Base-by-base conservation (phyloP, 306 rosid genomes). In the Mimosa pudica region DNA sequence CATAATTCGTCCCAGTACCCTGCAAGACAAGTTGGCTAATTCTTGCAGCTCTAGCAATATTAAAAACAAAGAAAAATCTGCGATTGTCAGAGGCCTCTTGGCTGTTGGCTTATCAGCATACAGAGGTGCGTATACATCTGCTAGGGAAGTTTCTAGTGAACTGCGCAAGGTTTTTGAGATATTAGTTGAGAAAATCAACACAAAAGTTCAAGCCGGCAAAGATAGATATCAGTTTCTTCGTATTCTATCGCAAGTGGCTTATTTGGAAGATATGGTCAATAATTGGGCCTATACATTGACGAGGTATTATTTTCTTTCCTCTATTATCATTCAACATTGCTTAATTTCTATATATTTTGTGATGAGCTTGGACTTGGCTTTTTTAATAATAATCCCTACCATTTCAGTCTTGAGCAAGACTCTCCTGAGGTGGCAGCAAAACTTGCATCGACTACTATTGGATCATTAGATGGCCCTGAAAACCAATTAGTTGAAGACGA, bases 21-120 rank as follows among this genome's bases (percentile, higher is more conserved):
- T 88, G 51, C 76, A 60, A 44, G 96, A 91, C 68, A 82, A 89
- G 81, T 88, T 57, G 70, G 77, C 63, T 67, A 83, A 83, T 77
- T 82, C 85, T 75, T 61, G 85, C 86, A 75, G 79, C 79, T 80
- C 88, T 60, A 84, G 85, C 71, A 81, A 84, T 78, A 47, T 79
- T 4, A 91, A 87, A 85, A 81, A 83, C 87, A 85, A 89, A 87
- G 96, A 91, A 78, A 90, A 77, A 57, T 82, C 87, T 47, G 92
- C 94, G 71, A 46, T 87, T 45, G 99, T 90, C 62, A 88, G 89
- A 83, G 99, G 99, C 82, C 84, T 95, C 76, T 54, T 91, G 79
- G 98, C 98, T 79, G 92, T 95, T 70, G 98, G 96, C 86, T 91
- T 95, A 82, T 95, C 83, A 72, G 96, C 99, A 58, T 93, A 93